These are phyloP conservation scores for Biscogniauxia marginata DNA, from an alignment of 2,329 filamentous ascomycete species.

Conservation along the genomic window DNA sequence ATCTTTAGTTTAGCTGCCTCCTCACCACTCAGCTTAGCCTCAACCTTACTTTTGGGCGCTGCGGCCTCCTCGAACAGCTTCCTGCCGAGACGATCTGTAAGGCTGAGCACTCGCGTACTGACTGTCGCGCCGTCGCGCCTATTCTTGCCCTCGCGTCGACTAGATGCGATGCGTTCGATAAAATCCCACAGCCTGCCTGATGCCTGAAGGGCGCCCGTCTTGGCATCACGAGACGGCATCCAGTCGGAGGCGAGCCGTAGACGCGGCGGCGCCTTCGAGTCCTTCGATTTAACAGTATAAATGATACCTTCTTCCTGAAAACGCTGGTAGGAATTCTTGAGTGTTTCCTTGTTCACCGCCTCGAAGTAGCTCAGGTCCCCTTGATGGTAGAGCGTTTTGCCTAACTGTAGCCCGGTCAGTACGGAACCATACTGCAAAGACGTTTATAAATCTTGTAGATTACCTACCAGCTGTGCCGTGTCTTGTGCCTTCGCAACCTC, in stretches of 20 bases:
- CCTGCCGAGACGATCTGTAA: constrained; percentile 72
- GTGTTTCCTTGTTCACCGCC: constrained; percentile 95
- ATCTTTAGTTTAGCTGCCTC: constrained; percentile 46
- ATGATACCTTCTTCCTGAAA: constrained; percentile 92
- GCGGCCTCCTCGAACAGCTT: constrained; percentile 63
- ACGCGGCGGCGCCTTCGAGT: constrained; percentile 57
- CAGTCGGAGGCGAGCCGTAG: constrained; percentile 73
- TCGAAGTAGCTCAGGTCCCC: constrained; percentile 97
- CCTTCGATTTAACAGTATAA: constrained; percentile 67
- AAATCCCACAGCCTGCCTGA: constrained; percentile 87
- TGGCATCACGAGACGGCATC: constrained; percentile 65
- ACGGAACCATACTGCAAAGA: neutral
- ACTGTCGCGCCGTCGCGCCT: constrained; percentile 90
- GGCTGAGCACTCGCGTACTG: constrained; percentile 71
- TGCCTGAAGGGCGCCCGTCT: constrained; percentile 61
- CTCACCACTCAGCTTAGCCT: constrained; percentile 48
- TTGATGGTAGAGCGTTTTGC: constrained; percentile 96
- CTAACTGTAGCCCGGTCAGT: constrained; percentile 55
- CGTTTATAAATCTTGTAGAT: neutral
- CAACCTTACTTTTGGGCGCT: constrained; percentile 36
- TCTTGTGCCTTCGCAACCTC: constrained; percentile 75
- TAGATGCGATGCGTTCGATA: constrained; percentile 80
- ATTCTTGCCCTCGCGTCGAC: constrained; percentile 90
- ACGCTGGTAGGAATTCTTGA: constrained; percentile 87
- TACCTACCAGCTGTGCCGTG: constrained; percentile 71